Percentiles rank a stretch among this genome's conserved stretches.
phyloP scores from a whole-genome alignment of 345 rosid species.

The Hibiscus trionum region DNA sequence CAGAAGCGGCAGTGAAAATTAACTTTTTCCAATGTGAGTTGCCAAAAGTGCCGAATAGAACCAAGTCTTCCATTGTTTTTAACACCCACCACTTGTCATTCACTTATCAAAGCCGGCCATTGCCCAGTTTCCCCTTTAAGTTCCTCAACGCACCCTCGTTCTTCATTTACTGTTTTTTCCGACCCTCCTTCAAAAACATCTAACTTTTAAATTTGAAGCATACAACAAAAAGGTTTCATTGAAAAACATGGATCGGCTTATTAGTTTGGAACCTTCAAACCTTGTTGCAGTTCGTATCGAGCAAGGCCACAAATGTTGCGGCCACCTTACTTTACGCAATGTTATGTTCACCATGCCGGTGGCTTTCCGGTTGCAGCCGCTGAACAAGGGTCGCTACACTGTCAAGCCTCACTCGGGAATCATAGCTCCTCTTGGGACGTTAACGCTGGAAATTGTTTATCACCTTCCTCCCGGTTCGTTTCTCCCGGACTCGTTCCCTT shows the following conservation, averaged over 20 bases:
- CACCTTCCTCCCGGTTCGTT: slow-evolving; percentile 24
- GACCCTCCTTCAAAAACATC: slow-evolving; percentile 1
- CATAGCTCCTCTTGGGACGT: slow-evolving; percentile 39
- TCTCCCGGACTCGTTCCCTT: slow-evolving; percentile 41
- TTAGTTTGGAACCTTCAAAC: slow-evolving; percentile 53
- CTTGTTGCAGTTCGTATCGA: slow-evolving; percentile 39
- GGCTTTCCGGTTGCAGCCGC: slow-evolving; percentile 44
- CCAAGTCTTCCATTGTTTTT: slow-evolving; percentile 14
- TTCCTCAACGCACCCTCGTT: neutral
- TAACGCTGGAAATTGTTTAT: slow-evolving; percentile 36
- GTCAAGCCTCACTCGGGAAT: slow-evolving; percentile 56
- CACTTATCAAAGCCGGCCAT: slow-evolving; percentile 1
- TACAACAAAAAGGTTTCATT: neutral
- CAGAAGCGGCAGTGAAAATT: neutral
- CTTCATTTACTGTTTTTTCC: neutral
- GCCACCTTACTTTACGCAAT: slow-evolving; percentile 51
- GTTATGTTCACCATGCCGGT: slow-evolving; percentile 76
- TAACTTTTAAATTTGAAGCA: neutral
- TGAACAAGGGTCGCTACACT: slow-evolving; percentile 33
- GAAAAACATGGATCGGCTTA: slow-evolving; percentile 45
- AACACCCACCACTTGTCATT: slow-evolving; percentile 9
- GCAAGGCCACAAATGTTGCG: slow-evolving; percentile 40
- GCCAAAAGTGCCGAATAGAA: slow-evolving; percentile 10
- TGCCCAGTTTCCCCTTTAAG: neutral
- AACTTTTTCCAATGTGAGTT: neutral